Evolutionary conservation across 2,329 filamentous ascomycete species (phyloP).

Genomic region (Tolypocladium guangdongense): DNA sequence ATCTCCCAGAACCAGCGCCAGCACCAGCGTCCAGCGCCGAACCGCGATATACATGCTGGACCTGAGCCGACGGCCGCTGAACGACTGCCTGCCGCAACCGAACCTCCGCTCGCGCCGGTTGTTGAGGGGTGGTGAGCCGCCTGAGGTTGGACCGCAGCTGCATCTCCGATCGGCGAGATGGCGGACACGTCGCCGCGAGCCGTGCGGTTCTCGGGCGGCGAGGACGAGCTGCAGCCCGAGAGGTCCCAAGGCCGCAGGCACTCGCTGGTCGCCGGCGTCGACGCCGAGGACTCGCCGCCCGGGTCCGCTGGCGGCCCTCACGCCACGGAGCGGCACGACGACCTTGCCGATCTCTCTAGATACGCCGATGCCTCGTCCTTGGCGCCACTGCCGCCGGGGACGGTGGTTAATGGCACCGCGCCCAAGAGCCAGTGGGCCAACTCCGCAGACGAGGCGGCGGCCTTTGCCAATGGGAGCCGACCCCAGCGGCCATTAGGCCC

Average conservation of each 20-base stretch:
- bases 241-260: constrained; percentile 28
- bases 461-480: constrained; percentile 27
- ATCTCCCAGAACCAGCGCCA: not conserved
- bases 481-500: constrained; percentile 58
- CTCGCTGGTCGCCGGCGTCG: constrained; percentile 13
- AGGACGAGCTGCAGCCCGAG: constrained; percentile 30
- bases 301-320: constrained; percentile 28
- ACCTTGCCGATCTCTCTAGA: constrained; percentile 30
- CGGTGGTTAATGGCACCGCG: constrained; percentile 28
- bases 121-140: constrained; percentile 1
- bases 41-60: not conserved
- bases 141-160: not conserved
- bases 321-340: constrained; percentile 38
- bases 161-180: constrained; percentile 11
- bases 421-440: constrained; percentile 27
- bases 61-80: not conserved
- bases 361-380: constrained; percentile 33
- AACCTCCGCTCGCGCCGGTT: not conserved
- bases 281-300: constrained; percentile 14
- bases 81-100: not conserved
- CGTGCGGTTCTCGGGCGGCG: constrained; percentile 44
- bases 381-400: constrained; percentile 28
- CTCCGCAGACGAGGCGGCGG: constrained; percentile 15
- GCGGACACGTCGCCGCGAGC: constrained; percentile 42
- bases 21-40: not conserved